These are phyloP conservation scores for Aureobasidium namibiae DNA, from an alignment of 2,329 filamentous ascomycete genomes.

Conservation along the genomic window DNA sequence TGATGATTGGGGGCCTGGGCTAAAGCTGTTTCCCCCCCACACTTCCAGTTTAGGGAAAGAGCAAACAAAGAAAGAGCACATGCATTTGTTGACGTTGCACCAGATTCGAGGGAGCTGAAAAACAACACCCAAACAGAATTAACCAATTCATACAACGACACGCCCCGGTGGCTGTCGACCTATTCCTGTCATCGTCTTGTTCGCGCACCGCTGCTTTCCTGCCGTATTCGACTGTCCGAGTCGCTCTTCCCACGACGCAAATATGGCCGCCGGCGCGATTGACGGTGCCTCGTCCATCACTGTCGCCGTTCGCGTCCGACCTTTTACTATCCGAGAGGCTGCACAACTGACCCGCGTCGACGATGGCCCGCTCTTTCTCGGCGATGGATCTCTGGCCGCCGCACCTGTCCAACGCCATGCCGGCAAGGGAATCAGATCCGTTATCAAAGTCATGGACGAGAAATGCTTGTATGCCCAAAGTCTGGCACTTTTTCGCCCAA, in stretches of 20 bases:
- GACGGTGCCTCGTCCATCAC: slow-evolving; percentile 43
- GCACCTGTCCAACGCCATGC: slow-evolving; percentile 70
- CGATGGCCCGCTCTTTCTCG: slow-evolving; percentile 85
- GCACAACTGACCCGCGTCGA: slow-evolving; percentile 77
- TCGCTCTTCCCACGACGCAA: not conserved
- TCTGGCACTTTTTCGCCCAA: not conserved
- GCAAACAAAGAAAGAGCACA: not conserved
- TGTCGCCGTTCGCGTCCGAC: slow-evolving; percentile 53
- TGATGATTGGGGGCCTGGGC: not conserved
- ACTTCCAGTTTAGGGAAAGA: not conserved
- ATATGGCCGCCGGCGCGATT: slow-evolving; percentile 19
- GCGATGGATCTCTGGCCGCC: slow-evolving; percentile 88
- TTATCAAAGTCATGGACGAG: slow-evolving; percentile 95
- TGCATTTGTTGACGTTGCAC: not conserved
- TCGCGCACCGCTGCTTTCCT: not conserved
- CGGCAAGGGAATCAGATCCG: slow-evolving; percentile 76
- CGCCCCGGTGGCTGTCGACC: slow-evolving; percentile 9
- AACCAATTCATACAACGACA: slow-evolving; percentile 1
- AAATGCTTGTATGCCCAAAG: slow-evolving; percentile 71
- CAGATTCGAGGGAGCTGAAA: not conserved
- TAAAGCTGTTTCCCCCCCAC: not conserved
- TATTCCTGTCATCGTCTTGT: not conserved
- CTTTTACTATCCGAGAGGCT: slow-evolving; percentile 80
- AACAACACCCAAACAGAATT: not conserved
- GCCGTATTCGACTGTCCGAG: not conserved